A percentile compares a stretch with the other conserved stretches of the same genome.
These are phyloP conservation scores for Ustilago crameri DNA, from an alignment of 1,284 basidiomycete genomes.

Conservation along the genomic window DNA sequence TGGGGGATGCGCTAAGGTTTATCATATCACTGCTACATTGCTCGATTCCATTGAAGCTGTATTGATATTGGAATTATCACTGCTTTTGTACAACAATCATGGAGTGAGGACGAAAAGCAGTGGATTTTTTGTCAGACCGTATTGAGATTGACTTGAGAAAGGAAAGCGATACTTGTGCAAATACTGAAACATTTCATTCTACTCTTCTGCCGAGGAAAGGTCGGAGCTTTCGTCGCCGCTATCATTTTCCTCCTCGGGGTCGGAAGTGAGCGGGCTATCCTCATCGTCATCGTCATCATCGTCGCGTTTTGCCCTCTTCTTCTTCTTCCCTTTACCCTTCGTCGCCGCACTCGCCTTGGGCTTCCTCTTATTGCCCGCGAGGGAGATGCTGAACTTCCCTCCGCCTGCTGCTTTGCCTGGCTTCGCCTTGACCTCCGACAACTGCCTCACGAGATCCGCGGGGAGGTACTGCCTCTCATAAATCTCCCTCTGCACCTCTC, in stretches of 20 bases:
- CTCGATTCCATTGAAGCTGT: too few species aligned
- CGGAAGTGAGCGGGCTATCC: conserved; percentile 9
- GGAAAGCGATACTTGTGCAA: too few species aligned
- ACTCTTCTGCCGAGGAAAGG: conserved; percentile 17
- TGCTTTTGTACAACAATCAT: too few species aligned
- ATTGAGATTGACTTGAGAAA: too few species aligned
- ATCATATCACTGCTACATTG: too few species aligned
- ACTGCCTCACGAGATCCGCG: conserved; percentile 14
- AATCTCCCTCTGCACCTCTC: conserved; percentile 51
- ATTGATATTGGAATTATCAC: too few species aligned
- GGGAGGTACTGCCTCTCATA: conserved; percentile 44
- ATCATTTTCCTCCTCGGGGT: conserved; percentile 19
- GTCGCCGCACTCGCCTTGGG: conserved; percentile 4
- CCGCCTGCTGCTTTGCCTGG: neutral
- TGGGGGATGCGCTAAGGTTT: conserved; percentile 17
- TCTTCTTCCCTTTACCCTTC: conserved; percentile 4
- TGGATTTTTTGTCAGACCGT: too few species aligned
- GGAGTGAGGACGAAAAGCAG: too few species aligned
- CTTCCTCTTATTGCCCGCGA: conserved; percentile 3
- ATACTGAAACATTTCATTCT: neutral
- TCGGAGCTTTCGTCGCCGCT: conserved; percentile 18
- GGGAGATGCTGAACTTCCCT: conserved; percentile 9
- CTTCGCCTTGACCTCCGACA: conserved; percentile 31
- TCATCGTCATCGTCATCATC: conserved; percentile 21
- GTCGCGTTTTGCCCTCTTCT: conserved; percentile 2